These are phyloP conservation scores for Lentinula aciculospora DNA, from an alignment of 768 basidiomycete genomes.

Conservation along the genomic window DNA sequence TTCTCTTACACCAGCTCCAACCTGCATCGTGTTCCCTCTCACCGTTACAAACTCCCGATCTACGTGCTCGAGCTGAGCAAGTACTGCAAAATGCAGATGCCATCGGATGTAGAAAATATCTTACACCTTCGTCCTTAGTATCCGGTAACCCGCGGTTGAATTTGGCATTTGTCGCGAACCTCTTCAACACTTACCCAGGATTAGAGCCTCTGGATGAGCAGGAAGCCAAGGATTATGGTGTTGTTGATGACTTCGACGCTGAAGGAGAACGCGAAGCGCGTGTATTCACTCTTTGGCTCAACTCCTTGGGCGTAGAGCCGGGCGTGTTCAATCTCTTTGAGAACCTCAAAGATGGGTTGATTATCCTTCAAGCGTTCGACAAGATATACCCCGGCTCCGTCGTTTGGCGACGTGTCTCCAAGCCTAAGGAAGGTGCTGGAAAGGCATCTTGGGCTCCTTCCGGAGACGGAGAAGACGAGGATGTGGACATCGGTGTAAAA, in stretches of 20 bases:
- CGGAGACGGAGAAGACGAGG: conserved; percentile 54
- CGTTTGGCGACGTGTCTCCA: conserved; percentile 93
- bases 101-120: conserved; percentile 94
- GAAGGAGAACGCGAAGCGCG: conserved; percentile 98
- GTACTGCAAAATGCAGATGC: conserved; percentile 85
- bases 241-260: conserved; percentile 95
- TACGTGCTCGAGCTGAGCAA: conserved; percentile 84
- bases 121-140: conserved; percentile 87
- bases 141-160: conserved; percentile 96
- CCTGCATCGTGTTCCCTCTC: conserved; percentile 89
- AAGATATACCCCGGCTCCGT: conserved; percentile 91
- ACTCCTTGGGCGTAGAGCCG: conserved; percentile 95
- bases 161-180: conserved; percentile 95
- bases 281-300: conserved; percentile 97
- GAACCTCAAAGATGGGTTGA: conserved; percentile 86
- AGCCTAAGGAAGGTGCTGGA: conserved; percentile 69
- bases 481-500: conserved; percentile 75
- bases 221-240: conserved; percentile 86
- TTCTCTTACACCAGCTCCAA: conserved; percentile 93
- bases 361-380: conserved; percentile 95
- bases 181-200: conserved; percentile 97
- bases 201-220: conserved; percentile 92
- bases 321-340: conserved; percentile 96
- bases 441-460: conserved; percentile 30
- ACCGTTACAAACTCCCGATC: conserved; percentile 81